Base-by-base conservation (phyloP, 768 basidiomycete species). In the Tulasnella sp. region DNA sequence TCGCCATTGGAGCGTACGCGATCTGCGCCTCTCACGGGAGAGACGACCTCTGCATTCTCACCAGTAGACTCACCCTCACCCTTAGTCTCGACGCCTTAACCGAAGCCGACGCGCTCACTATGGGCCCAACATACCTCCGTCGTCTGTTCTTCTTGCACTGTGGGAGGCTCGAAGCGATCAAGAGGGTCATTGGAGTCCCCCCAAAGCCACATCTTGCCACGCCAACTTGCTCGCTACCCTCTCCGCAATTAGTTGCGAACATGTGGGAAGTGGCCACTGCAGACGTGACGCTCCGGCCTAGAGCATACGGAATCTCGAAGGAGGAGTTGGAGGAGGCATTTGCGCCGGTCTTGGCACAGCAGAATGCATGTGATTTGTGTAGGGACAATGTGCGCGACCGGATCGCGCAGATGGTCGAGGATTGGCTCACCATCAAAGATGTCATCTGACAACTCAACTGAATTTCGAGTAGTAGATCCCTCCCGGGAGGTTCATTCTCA, bases 61-160 rank as follows among this genome's bases (percentile, higher is more conserved):
- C 84, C 4, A 89, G 87, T 2, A 77, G 83, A 9, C 82, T 87
- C 68, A 75, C 89, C 38, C 78, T 91, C 52, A 82, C 83, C 1
- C 84, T 82, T 66, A 75, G 81, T 3, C 78, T 91, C 3, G 73
- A 82, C 7, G 72, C 77, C 0, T 70, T 91, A 49, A 80, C 83
- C 2, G 89, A 91, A 67, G 82, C 82, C 48, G 75, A 82, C 70
- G 84, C 80, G 3, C 73, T 76, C 50, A 75, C 73, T 46, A 89
- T 90, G 52, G 87, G 87, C 7, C 77, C 88, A 2, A 70, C 80
- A 19, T 91, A 91, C 65, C 72, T 90, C 62, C 89, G 87, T 65
- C 81, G 84, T 25, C 75, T 91, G 31, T 87, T 90, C 69, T 89
- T 86, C 68, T 73, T 91, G 25, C 88, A 91, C 65, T 83, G 87